These are phyloP conservation scores for Xylaria sp. DNA, from an alignment of 495 filamentous ascomycete genomes.

Conservation along the genomic window DNA sequence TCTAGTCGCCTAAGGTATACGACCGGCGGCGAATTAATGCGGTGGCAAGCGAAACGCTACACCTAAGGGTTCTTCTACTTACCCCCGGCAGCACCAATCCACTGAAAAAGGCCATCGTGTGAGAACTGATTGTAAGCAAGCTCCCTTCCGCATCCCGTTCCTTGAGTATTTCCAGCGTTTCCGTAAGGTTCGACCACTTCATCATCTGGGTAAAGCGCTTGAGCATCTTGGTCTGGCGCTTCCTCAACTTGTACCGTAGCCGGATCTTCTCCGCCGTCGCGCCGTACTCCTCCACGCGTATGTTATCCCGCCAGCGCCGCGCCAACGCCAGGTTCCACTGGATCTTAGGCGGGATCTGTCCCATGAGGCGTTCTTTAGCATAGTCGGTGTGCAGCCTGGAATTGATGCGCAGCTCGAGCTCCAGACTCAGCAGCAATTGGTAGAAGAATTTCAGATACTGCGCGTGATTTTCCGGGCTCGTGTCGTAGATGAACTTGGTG, in stretches of 20 bases:
- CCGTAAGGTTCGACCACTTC: slow-evolving; percentile 75
- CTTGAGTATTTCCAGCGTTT: slow-evolving; percentile 64
- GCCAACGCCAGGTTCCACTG: slow-evolving; percentile 73
- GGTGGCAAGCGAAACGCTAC: slow-evolving; percentile 2
- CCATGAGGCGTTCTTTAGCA: slow-evolving; percentile 62
- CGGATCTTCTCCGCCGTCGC: slow-evolving; percentile 51
- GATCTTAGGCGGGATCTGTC: slow-evolving; percentile 68
- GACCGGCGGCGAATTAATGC: neutral
- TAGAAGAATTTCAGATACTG: slow-evolving; percentile 71
- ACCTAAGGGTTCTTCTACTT: slow-evolving; percentile 23
- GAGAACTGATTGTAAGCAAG: slow-evolving; percentile 65
- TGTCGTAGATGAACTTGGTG: slow-evolving; percentile 66
- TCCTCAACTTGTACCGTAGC: slow-evolving; percentile 64
- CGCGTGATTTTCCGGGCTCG: slow-evolving; percentile 39
- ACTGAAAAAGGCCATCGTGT: slow-evolving; percentile 76
- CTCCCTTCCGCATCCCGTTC: slow-evolving; percentile 60
- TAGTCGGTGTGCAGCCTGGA: slow-evolving; percentile 57
- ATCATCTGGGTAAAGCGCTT: slow-evolving; percentile 70
- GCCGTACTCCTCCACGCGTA: slow-evolving; percentile 62
- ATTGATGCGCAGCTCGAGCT: slow-evolving; percentile 69
- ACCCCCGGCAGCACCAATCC: slow-evolving; percentile 72
- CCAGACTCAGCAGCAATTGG: slow-evolving; percentile 72
- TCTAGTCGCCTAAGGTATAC: neutral
- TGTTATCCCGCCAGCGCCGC: slow-evolving; percentile 70
- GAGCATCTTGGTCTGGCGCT: slow-evolving; percentile 67